Percentiles rank a stretch among this genome's conserved stretches.
These are phyloP conservation scores for Lizonia empirigonia DNA, from an alignment of 2,329 filamentous ascomycete genomes.

Conservation along the genomic window DNA sequence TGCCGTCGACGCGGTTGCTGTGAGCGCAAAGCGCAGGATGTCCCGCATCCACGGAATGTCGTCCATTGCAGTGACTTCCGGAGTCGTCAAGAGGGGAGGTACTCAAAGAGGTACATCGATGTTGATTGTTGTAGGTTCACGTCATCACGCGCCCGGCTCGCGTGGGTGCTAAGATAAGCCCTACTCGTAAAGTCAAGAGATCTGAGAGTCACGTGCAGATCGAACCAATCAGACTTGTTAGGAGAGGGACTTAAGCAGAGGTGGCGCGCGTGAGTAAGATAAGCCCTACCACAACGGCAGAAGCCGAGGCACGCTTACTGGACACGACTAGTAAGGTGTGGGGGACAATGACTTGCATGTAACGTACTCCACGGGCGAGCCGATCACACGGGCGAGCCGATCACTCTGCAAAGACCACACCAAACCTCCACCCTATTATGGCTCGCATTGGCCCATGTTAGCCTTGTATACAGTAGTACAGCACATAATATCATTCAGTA, in stretches of 20 bases:
- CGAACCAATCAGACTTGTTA: no score
- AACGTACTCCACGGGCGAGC: no score
- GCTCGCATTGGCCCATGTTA: no score
- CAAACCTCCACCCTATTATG: no score
- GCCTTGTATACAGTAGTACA: no score
- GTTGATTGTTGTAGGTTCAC: background rate
- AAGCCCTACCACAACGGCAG: constrained; percentile 3
- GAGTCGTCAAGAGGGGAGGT: background rate
- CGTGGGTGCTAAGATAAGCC: constrained; percentile 12
- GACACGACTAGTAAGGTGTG: constrained; percentile 1
- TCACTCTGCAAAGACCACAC: no score
- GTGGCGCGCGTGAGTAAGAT: no score
- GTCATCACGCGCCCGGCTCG: constrained; percentile 12
- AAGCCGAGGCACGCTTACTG: constrained; percentile 1
- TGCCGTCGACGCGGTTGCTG: constrained; percentile 31
- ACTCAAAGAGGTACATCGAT: background rate
- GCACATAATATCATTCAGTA: no score
- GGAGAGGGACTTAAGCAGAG: no score
- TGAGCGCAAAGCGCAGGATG: constrained; percentile 31
- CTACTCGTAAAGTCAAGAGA: no score
- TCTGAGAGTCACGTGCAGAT: no score
- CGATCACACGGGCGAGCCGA: no score
- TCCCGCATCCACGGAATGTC: constrained; percentile 30
- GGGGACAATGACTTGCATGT: background rate
- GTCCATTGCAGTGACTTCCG: constrained; percentile 11